A percentile compares a stretch with the other conserved stretches of the same genome.
phyloP scores from a whole-genome alignment of 108 stramenopile genomes.

The Parietichytrium sp. region DNA sequence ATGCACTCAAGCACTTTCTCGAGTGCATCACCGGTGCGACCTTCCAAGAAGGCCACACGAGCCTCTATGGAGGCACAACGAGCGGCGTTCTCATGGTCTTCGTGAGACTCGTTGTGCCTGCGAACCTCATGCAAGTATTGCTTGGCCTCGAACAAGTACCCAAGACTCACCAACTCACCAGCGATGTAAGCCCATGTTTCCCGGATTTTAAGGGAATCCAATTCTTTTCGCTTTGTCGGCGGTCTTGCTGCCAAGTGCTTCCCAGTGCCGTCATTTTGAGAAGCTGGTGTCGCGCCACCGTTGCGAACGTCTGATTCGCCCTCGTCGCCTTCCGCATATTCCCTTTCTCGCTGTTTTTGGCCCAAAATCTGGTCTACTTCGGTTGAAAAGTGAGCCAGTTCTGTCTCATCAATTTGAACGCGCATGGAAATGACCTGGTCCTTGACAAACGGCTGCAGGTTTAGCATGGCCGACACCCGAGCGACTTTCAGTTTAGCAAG shows the following conservation, averaged over 20 bases:
- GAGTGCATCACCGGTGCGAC: neutral
- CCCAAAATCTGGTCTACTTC: conserved; percentile 1
- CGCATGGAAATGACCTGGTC: neutral
- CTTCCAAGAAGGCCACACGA: neutral
- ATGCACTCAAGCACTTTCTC: neutral
- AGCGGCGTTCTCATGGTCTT: conserved; percentile 6
- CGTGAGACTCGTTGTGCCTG: neutral
- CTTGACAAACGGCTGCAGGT: neutral
- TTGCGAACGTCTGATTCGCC: too few relatives aligned
- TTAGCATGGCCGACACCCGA: neutral
- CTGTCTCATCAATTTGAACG: neutral
- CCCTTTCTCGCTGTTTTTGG: too few relatives aligned
- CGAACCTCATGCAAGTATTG: neutral
- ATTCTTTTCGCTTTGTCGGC: neutral
- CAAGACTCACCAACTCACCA: neutral
- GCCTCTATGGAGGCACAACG: neutral
- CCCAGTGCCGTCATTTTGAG: neutral
- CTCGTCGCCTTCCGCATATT: too few relatives aligned
- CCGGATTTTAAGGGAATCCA: conserved; percentile 7
- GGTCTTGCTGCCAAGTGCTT: too few relatives aligned
- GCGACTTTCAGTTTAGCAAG: neutral
- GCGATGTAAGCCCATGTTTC: conserved; percentile 18
- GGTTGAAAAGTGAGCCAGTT: neutral
- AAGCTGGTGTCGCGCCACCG: neutral
- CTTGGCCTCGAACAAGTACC: conserved; percentile 15